Percentiles rank a stretch among this genome's conserved stretches.
Evolutionary conservation across 176 grass and related monocot species (phyloP).

Genomic region (Carex kokanica): DNA sequence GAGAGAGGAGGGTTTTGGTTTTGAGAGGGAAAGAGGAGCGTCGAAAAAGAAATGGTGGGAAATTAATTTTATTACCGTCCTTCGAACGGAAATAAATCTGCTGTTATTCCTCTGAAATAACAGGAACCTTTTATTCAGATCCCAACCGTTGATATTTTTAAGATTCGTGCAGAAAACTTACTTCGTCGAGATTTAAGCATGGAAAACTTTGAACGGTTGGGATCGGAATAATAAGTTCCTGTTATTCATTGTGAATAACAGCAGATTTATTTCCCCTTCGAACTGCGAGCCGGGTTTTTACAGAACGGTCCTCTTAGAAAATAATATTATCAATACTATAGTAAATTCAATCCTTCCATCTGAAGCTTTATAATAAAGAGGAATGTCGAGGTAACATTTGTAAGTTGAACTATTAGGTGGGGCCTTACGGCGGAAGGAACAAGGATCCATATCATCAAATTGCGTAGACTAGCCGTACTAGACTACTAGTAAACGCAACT

Average conservation of each 20-base stretch:
- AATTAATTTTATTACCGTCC: not conserved
- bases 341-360: not conserved
- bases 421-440: not conserved
- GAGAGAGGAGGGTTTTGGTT: not conserved
- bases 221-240: no score
- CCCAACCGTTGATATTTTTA: no score
- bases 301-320: not conserved
- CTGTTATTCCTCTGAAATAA: no score
- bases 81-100: not conserved
- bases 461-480: not conserved
- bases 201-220: no score
- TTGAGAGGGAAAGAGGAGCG: conserved; percentile 30
- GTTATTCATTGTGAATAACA: no score
- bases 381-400: not conserved
- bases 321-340: not conserved
- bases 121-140: no score
- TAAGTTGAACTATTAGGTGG: not conserved
- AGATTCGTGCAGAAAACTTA: no score
- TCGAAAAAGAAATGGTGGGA: conserved; percentile 9
- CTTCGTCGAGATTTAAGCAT: no score
- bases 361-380: not conserved
- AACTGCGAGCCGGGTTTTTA: not conserved
- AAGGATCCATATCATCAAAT: not conserved
- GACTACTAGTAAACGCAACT: not conserved
- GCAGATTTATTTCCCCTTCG: not conserved